Base-by-base conservation (phyloP, 2,329 filamentous ascomycete genomes). In the Alternaria sp. region DNA sequence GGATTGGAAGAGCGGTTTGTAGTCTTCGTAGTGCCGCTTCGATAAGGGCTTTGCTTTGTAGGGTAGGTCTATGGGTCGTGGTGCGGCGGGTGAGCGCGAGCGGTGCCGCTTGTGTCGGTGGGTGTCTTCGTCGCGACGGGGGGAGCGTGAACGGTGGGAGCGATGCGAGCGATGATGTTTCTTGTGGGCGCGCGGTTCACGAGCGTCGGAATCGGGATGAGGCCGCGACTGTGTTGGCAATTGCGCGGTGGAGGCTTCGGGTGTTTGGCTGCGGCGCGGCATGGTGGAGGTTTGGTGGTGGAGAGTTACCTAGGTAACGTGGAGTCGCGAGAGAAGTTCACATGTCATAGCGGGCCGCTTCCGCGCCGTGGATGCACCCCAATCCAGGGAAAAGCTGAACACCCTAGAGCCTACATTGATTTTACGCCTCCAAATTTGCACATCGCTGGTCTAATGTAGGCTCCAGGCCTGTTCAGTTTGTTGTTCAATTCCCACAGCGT, bases 1-100 rank as follows among this genome's bases (percentile, higher is more conserved):
- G 51, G 92, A 88, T 15, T 90, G 92, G 67, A 97, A 92, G 62
- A 97, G 83, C 0, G 91, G 87, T 65, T 86, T 85, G 73, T 93
- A 93, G 0, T 81, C 72, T 1, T 82, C 79, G n/a, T 91, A 83
- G 68, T 96, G 92, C 57, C 86, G 84, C 74, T 91, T 94, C 8
- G 86, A 87, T 5, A 97, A 84, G 46, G 84, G 83, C 12, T 86
- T 85, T 4, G 92, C 89, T 55, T 85, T 83, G 72, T 88, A 90
- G 0, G 93, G 93, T 10, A 96, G 67, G 21, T 51, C 63, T 56
- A 77, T 66, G 6, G 74, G 65, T n/a, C 70, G 71, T 6, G 68
- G 40, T 15, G 62, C 63, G n/a, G 36, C 36, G 21, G 75, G 74
- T 21, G 76, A 75, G n/a, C 72, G 74, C 32, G 75, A 75, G 23